phyloP scores from a whole-genome alignment of 441 rosid genomes.

The Populus hybrid region DNA sequence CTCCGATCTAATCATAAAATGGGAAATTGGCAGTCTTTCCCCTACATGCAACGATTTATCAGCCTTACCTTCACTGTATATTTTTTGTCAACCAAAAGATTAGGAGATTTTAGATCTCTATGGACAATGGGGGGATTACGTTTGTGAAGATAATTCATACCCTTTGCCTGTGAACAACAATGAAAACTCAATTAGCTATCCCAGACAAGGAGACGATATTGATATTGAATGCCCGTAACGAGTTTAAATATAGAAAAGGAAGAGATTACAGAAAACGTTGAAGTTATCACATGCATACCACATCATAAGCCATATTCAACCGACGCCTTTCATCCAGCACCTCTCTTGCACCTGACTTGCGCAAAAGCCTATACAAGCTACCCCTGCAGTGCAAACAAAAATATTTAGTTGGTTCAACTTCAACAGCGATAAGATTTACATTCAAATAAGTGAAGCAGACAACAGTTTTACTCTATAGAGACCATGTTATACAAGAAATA shows the following conservation, averaged over 20 bases:
- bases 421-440: neutral
- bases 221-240: conserved; percentile 7
- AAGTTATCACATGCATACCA: conserved; percentile 50
- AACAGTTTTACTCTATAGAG: neutral
- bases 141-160: conserved; percentile 98
- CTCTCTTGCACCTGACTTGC: conserved; percentile 79
- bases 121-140: conserved; percentile 96
- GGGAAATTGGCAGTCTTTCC: neutral
- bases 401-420: conserved; percentile 20
- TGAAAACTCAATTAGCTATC: conserved; percentile 17
- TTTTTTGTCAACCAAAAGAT: conserved; percentile 93
- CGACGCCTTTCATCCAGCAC: conserved; percentile 87
- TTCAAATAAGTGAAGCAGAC: neutral
- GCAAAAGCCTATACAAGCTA: conserved; percentile 92
- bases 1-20: conserved; percentile 1
- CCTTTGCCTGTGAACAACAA: conserved; percentile 71
- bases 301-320: conserved; percentile 96
- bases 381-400: conserved; percentile 59
- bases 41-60: neutral
- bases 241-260: neutral
- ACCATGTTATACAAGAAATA: neutral
- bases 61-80: conserved; percentile 85
- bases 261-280: neutral
- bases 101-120: conserved; percentile 96
- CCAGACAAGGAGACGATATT: conserved; percentile 2